Conservation (phyloP, 257 asterid species). For the Apocynum venetum region DNA sequence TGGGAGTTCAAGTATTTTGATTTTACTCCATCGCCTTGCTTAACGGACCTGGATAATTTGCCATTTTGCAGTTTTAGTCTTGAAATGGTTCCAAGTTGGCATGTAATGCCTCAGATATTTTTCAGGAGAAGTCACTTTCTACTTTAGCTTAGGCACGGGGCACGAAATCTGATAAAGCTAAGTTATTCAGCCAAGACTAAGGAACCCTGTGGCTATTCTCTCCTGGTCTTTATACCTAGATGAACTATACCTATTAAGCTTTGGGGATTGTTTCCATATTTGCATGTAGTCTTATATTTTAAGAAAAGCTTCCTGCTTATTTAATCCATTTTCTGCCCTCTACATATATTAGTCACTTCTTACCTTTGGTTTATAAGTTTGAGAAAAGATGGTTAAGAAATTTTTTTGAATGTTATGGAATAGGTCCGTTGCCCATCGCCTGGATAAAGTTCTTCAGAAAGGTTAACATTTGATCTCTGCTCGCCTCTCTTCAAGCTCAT, state of each 20-base stretch:
- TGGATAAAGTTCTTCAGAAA: conserved; percentile 65
- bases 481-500: background rate
- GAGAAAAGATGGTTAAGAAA: background rate
- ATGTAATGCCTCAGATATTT: too few relatives aligned
- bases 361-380: background rate
- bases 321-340: background rate
- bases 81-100: background rate
- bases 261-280: background rate
- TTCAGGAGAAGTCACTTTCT: background rate
- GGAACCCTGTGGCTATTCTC: background rate
- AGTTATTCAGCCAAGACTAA: background rate
- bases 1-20: background rate
- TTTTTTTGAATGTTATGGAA: conserved; percentile 17
- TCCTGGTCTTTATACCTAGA: background rate
- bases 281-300: background rate
- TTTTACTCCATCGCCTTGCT: background rate
- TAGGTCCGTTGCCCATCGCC: conserved; percentile 61
- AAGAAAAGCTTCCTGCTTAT: background rate
- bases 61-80: background rate
- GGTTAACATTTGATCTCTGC: conserved; percentile 31
- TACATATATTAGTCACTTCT: background rate
- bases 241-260: background rate
- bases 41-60: background rate
- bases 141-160: background rate
- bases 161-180: too few relatives aligned